These are phyloP conservation scores for Saccharomyces pastorianus DNA, from an alignment of 1,139 yeast genomes.

Conservation along the genomic window DNA sequence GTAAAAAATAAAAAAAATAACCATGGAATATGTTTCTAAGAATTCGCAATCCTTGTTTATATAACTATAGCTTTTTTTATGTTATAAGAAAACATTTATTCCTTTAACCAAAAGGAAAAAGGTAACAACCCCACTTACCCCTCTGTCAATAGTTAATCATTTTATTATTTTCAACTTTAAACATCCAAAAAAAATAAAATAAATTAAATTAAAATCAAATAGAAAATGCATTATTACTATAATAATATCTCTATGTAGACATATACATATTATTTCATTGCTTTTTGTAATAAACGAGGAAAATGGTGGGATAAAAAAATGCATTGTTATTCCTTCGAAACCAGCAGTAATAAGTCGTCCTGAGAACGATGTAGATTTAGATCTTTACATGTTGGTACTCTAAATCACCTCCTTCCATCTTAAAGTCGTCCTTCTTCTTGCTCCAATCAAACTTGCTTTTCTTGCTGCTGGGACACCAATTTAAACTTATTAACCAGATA, in stretches of 20 bases:
- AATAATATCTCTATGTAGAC: not conserved
- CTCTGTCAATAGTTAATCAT: too few relatives aligned
- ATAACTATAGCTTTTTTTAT: too few relatives aligned
- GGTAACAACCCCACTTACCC: too few relatives aligned
- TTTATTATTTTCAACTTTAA: too few relatives aligned
- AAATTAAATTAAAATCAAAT: too few relatives aligned
- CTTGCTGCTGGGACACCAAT: not conserved
- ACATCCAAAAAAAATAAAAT: not conserved
- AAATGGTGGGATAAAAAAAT: not conserved
- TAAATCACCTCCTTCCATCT: constrained; percentile 4
- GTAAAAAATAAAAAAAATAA: too few relatives aligned
- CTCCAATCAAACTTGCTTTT: not conserved
- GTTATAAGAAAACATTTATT: too few relatives aligned
- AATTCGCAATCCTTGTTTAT: not conserved
- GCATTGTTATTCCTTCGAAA: not conserved
- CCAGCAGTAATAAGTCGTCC: not conserved
- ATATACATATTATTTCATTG: not conserved
- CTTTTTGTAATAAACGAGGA: not conserved
- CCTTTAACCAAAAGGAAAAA: not conserved
- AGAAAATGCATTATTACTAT: not conserved
- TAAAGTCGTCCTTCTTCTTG: not conserved
- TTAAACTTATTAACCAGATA: constrained; percentile 12
- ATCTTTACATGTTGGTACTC: constrained; percentile 9
- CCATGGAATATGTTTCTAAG: not conserved
- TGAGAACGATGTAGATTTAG: not conserved